These are phyloP conservation scores for Sequoiadendron giganteum DNA, from an alignment of 75 land plant species.

Conservation along the genomic window DNA sequence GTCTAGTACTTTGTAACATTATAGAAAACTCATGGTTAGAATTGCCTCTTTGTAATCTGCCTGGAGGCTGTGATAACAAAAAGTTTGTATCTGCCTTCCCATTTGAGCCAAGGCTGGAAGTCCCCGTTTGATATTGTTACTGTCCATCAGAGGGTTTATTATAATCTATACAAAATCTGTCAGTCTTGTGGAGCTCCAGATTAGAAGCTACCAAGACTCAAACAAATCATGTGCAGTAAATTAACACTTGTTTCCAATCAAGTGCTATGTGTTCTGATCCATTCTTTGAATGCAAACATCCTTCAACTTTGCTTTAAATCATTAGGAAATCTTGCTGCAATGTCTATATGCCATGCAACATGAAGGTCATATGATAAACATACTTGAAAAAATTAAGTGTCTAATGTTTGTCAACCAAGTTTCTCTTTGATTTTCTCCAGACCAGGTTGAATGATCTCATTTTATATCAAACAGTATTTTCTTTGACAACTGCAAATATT, in stretches of 20 bases:
- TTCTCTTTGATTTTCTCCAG: not conserved
- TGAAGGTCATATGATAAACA: not conserved
- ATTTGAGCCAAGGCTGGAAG: slow-evolving; percentile 61
- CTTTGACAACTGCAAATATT: not conserved
- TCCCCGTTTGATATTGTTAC: slow-evolving; percentile 25
- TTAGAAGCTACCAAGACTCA: not conserved
- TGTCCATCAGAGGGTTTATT: not conserved
- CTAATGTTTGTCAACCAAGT: not conserved
- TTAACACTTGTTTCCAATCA: not conserved
- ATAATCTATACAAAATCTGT: not conserved
- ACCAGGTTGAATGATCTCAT: not conserved
- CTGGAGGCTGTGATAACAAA: slow-evolving; percentile 19
- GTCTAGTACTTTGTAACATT: slow-evolving; percentile 34
- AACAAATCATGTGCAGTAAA: not conserved
- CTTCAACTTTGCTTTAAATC: not conserved
- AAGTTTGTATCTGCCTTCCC: slow-evolving; percentile 55
- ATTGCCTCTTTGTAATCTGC: slow-evolving; percentile 31
- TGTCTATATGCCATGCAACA: not conserved
- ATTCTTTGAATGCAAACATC: not conserved
- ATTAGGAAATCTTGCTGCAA: not conserved
- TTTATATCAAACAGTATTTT: not conserved
- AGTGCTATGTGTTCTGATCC: not conserved
- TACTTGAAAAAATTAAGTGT: not conserved
- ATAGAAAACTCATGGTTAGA: slow-evolving; percentile 42
- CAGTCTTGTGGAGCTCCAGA: not conserved